Evolutionary conservation across 23 red algal species (phyloP).

Genomic region (Gracilaria caudata): DNA sequence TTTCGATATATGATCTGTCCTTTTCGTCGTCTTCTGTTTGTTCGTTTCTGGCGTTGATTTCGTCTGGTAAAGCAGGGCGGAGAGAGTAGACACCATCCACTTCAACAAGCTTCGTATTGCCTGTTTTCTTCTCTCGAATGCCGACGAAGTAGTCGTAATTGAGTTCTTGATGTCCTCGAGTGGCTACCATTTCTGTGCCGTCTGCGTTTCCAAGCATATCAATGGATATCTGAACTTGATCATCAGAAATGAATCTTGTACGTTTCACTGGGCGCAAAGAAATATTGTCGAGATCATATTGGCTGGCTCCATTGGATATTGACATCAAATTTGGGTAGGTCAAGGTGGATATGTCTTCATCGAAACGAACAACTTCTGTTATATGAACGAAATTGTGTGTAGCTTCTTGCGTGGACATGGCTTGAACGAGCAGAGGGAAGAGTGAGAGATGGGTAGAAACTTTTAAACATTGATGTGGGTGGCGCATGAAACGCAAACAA

Average conservation of each 20-base stretch:
- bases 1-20: slow-evolving; percentile 37
- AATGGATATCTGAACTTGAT: slow-evolving; percentile 24
- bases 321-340: slow-evolving; percentile 36
- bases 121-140: slow-evolving; percentile 47
- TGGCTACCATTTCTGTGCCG: slow-evolving; percentile 19
- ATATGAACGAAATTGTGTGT: not conserved
- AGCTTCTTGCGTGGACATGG: not conserved
- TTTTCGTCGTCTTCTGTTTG: not conserved
- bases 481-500: no score
- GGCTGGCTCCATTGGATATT: not conserved
- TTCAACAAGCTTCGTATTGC: slow-evolving; percentile 29
- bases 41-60: not conserved
- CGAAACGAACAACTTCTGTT: not conserved
- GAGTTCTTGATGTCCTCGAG: slow-evolving; percentile 36
- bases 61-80: not conserved
- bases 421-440: not conserved
- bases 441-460: not conserved
- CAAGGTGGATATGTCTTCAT: slow-evolving; percentile 4
- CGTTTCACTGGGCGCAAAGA: slow-evolving; percentile 14
- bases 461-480: no score
- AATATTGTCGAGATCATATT: slow-evolving; percentile 17
- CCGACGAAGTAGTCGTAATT: slow-evolving; percentile 60
- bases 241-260: slow-evolving; percentile 19
- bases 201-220: slow-evolving; percentile 29
- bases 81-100: slow-evolving; percentile 56